Evolutionary conservation across 257 asterid species (phyloP), one percentile per base, ranked within the genome.

Genomic region (Ajuga chamaepitys): DNA sequence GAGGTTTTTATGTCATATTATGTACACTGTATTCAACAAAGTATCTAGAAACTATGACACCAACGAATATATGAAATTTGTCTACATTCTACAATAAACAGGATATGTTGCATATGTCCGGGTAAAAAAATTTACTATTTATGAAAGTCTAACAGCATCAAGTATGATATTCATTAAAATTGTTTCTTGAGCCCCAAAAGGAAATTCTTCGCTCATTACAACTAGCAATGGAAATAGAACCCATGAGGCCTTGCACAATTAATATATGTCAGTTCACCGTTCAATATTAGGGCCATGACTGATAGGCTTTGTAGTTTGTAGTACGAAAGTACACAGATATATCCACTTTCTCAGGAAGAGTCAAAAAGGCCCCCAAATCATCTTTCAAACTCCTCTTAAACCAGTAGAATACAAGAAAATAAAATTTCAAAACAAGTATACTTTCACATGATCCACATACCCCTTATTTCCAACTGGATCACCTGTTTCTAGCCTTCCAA

Each of bases 361-460:
- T n/a, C 16, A 30, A 67, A 42, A 42, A 44, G 47, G 26, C 35
- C 24, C 45, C 16, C 38, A 40, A 24, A 13, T 38, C 20, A 40
- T 26, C 44, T 53, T 42, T 30, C 26, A 38, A 53, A 34, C 40
- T 7, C 32, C 42, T 14, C 44, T 17, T 3, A 53, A 40, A 24
- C 54, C 6, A 52, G 58, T 3, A 52, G 42, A 41, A 22, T 22
- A 52, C 54, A 38, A 37, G 21, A 37, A 53, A 3, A 25, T 53
- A 66, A 40, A 66, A 66, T 54, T 30, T 53, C 9, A 20, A 53
- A 53, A 52, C 21, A 24, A 58, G 63, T 25, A 25, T 53, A 63
- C 53, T 41, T 66, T 24, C 41, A 53, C 62, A 50, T 35, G 50
- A 58, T 68, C 28, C 14, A 1, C 44, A 35, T 21, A n/a, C 26